Base-by-base conservation (phyloP, 805 yeast species). In the Suhomyces emberorum region DNA sequence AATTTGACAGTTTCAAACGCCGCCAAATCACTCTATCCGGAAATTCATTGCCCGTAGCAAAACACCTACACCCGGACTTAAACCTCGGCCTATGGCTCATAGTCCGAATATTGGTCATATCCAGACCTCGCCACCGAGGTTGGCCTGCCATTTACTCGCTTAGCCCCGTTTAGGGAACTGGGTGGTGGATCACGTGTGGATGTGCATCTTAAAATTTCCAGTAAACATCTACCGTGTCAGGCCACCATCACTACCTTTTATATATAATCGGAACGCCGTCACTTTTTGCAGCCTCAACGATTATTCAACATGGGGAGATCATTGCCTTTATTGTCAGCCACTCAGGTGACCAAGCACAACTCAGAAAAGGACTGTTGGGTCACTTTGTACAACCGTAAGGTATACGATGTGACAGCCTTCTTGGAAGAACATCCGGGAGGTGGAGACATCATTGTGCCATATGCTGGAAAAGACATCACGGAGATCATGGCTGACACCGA, bases 381-480 rank as follows among this genome's bases (percentile, higher is more conserved):
- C 37, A 77, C 95, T 2, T 64, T 89, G 14, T 78, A 82, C 61
- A 59, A 83, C 54, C 72, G 96, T 54, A 87, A 85, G 49, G 79
- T 91, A 25, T 91, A 89, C 58, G 81, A 91, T 54, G 91, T 91
- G 32, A 83, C 95, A 1, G 69, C 59, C 4, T 84, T 84, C 46
- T 49, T 83, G 21, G 81, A 79, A 18, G 86, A 79, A 51, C 95
- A 84, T 57, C 87, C 87, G 1, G 86, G 76, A 20, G 87, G 87
- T 17, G 68, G 63, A 4, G 82, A 77, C 39, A 45, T 78, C n/a
- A 70, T 80, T 32, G 41, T 74, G 36, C 77, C 74, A 3, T 74
- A 74, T 46, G 80, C 77, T 24, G 87, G 83, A 15, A 68, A 72
- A 46, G 83, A 77, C 45, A 57, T 76, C 35, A 86, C 96, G 7